Conservation (phyloP, 164 flowering plant species). For the Tetracentron sinense region DNA sequence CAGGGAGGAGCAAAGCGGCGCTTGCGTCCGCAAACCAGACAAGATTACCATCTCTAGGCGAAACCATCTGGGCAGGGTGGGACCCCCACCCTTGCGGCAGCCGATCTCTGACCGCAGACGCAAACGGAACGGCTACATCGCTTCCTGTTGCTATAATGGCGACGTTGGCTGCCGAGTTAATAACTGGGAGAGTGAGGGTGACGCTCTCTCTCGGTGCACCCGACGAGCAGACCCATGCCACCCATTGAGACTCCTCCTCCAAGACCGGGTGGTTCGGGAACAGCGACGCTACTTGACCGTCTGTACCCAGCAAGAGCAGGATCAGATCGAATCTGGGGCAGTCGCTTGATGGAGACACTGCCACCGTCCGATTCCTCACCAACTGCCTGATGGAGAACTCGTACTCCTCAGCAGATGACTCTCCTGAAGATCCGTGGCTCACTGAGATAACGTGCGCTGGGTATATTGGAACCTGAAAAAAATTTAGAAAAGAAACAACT, state of each 20-base stretch:
- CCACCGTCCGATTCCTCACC: conserved; percentile 34
- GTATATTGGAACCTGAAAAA: conserved; percentile 23
- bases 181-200: conserved; percentile 34
- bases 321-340: conserved; percentile 33
- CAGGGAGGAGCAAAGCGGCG: conserved; percentile 21
- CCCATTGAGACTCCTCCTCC: conserved; percentile 26
- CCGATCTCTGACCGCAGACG: conserved; percentile 13
- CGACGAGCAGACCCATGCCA: conserved; percentile 22
- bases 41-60: conserved; percentile 21
- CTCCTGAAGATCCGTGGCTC: conserved; percentile 26
- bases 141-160: conserved; percentile 28
- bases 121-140: conserved; percentile 13
- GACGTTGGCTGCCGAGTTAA: conserved; percentile 35
- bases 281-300: conserved; percentile 30
- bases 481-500: too few species aligned
- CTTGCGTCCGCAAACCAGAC: conserved; percentile 31
- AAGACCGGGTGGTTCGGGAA: conserved; percentile 21
- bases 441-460: conserved; percentile 30
- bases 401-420: conserved; percentile 38
- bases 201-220: conserved; percentile 22
- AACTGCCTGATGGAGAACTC: conserved; percentile 37
- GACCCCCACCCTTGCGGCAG: conserved; percentile 9
- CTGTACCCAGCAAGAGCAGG: conserved; percentile 28
- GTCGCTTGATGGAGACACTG: conserved; percentile 27
- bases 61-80: conserved; percentile 26